Evolutionary conservation across 106 monocot genomes (phyloP).

Genomic region (Acorus gramineus): DNA sequence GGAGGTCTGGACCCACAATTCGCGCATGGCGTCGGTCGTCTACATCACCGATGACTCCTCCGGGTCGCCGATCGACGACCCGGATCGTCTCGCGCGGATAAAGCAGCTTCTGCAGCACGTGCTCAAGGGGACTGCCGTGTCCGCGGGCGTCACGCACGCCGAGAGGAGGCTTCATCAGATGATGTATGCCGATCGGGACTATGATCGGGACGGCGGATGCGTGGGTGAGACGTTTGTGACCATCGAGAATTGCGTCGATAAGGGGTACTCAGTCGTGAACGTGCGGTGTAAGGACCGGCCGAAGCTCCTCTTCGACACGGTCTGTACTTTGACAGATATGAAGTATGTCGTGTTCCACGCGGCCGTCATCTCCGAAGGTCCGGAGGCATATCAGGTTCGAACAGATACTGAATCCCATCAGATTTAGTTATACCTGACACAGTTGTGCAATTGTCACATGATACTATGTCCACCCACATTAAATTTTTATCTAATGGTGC

Average conservation of each 20-base stretch:
- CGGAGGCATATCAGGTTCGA: constrained; percentile 48
- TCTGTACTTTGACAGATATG: constrained; percentile 25
- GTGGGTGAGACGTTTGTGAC: not conserved
- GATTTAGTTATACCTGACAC: too few species aligned
- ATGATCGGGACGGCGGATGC: not conserved
- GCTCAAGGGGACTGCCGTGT: constrained; percentile 1
- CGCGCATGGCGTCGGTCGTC: constrained; percentile 18
- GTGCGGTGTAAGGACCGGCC: constrained; percentile 17
- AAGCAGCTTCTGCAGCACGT: too few species aligned
- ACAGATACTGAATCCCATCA: too few species aligned
- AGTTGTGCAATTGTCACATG: too few species aligned
- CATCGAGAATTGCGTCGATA: constrained; percentile 15
- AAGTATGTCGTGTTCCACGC: constrained; percentile 22
- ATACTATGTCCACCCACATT: too few species aligned
- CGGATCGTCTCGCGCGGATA: constrained; percentile 1
- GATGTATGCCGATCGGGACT: constrained; percentile 37
- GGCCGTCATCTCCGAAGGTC: constrained; percentile 24
- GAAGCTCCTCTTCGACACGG: constrained; percentile 25
- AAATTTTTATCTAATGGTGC: too few species aligned
- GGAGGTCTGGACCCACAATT: constrained; percentile 25
- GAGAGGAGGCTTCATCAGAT: not conserved
- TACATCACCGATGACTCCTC: constrained; percentile 16
- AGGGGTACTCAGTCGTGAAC: constrained; percentile 21
- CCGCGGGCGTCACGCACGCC: too few species aligned
- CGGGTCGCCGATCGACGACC: constrained; percentile 9